Evolutionary conservation across 2,329 filamentous ascomycete genomes (phyloP).

Genomic region (Trichoderma aggressivum): DNA sequence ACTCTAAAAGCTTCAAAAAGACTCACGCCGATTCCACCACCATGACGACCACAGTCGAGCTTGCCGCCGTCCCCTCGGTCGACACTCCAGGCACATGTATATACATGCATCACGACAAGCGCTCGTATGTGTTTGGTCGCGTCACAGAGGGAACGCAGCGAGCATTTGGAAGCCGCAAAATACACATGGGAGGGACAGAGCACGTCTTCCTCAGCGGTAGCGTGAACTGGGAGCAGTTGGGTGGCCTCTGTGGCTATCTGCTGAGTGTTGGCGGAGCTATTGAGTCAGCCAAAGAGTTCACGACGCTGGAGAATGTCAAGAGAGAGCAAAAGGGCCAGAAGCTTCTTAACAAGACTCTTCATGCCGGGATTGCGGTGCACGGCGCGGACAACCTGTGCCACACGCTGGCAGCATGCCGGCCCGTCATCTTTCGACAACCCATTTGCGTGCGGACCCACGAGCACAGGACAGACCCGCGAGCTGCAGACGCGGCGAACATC

Average conservation of each 20-base stretch:
- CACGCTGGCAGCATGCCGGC: conserved; percentile 73
- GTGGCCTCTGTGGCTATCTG: conserved; percentile 81
- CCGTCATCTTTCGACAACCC: conserved; percentile 82
- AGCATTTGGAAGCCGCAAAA: conserved; percentile 64
- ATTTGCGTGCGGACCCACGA: conserved; percentile 72
- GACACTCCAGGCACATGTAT: conserved; percentile 82
- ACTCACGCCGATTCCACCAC: conserved; percentile 21
- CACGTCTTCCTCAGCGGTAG: conserved; percentile 81
- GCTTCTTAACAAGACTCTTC: conserved; percentile 24
- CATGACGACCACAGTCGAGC: conserved; percentile 73
- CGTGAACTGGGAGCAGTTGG: conserved; percentile 70
- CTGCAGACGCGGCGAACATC: conserved; percentile 25
- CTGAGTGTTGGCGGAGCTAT: conserved; percentile 74
- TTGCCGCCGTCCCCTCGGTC: conserved; percentile 78
- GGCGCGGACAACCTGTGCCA: conserved; percentile 79
- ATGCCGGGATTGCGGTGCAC: conserved; percentile 60
- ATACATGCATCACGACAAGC: conserved; percentile 74
- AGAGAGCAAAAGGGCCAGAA: conserved; percentile 39
- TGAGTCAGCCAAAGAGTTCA: conserved; percentile 44
- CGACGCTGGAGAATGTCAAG: conserved; percentile 38
- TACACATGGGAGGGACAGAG: conserved; percentile 61
- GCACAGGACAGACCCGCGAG: conserved; percentile 47
- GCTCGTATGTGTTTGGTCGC: conserved; percentile 82
- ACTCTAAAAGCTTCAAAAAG: not conserved
- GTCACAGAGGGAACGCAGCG: conserved; percentile 83